phyloP scores from a whole-genome alignment of 2,329 filamentous ascomycete species.

The Coleophoma eucalyptorum region DNA sequence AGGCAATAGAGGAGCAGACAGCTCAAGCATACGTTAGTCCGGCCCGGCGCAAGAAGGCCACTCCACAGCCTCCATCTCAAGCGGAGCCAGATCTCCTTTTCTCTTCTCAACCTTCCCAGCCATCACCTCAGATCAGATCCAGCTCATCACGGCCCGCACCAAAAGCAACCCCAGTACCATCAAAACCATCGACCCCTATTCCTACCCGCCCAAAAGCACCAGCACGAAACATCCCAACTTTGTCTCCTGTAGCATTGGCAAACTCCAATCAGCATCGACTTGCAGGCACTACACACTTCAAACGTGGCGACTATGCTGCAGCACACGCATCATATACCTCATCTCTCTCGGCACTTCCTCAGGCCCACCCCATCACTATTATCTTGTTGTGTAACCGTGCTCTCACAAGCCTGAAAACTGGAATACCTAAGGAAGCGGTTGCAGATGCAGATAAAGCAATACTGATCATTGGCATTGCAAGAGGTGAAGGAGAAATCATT shows the following conservation, averaged over 20 bases:
- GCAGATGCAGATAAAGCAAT: conserved; percentile 80
- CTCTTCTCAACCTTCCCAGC: conserved; percentile 15
- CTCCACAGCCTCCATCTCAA: conserved; percentile 30
- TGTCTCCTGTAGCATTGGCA: conserved; percentile 67
- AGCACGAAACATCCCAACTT: conserved; percentile 51
- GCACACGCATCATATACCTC: conserved; percentile 80
- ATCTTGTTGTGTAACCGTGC: conserved; percentile 90
- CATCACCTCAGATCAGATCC: conserved; percentile 24
- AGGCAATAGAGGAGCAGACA: conserved; percentile 74
- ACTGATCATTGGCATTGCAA: conserved; percentile 71
- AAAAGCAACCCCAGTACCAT: conserved; percentile 33
- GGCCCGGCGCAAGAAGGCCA: conserved; percentile 70
- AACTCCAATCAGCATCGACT: conserved; percentile 75
- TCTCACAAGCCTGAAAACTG: conserved; percentile 85
- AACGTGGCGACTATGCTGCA: conserved; percentile 85
- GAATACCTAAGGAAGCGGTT: conserved; percentile 84
- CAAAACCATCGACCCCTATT: conserved; percentile 39
- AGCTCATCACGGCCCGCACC: conserved; percentile 27
- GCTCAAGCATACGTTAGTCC: conserved; percentile 85
- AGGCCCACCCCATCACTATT: conserved; percentile 77
- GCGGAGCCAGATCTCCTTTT: conserved; percentile 64
- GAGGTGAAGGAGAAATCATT: conserved; percentile 78
- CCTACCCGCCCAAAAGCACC: conserved; percentile 41
- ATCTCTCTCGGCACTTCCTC: conserved; percentile 71
- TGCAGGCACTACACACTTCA: conserved; percentile 84